Percentiles rank a stretch among this genome's conserved stretches.
Evolutionary conservation across 2,329 filamentous ascomycete species (phyloP).

Genomic region (Sclerotinia nivalis): DNA sequence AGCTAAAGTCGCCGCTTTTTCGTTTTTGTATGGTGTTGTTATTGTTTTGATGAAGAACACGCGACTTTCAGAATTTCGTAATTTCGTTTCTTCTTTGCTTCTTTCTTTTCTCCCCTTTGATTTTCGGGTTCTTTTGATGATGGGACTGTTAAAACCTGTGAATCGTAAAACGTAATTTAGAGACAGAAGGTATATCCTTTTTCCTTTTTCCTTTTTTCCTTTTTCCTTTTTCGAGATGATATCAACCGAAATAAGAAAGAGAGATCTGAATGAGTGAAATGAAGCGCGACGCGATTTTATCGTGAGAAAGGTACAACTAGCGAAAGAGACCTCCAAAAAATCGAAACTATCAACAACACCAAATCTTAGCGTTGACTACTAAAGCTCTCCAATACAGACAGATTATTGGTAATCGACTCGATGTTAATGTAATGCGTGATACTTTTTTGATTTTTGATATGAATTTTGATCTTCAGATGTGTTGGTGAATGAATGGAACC

Average conservation of each 20-base stretch:
- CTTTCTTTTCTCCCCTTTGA: background rate
- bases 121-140: background rate
- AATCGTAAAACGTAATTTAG: background rate
- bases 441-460: background rate
- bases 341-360: conserved; percentile 2
- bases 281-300: conserved; percentile 26
- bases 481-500: background rate
- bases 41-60: conserved; percentile 11
- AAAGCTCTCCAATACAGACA: background rate
- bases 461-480: background rate
- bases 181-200: background rate
- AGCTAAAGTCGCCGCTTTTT: background rate
- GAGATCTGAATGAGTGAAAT: background rate
- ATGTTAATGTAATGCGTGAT: background rate
- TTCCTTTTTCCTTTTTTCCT: background rate
- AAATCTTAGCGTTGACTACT: background rate
- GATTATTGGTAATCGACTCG: conserved; percentile 4
- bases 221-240: background rate
- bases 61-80: background rate
- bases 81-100: background rate
- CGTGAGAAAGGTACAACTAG: conserved; percentile 31
- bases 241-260: background rate
- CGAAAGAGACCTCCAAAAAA: conserved; percentile 34
- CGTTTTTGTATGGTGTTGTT: background rate
- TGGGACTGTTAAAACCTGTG: background rate